Evolutionary conservation across 192 early-diverging fungal species (phyloP), one percentile per base, ranked within the genome.

Genomic region (Lobosporangium transversale): DNA sequence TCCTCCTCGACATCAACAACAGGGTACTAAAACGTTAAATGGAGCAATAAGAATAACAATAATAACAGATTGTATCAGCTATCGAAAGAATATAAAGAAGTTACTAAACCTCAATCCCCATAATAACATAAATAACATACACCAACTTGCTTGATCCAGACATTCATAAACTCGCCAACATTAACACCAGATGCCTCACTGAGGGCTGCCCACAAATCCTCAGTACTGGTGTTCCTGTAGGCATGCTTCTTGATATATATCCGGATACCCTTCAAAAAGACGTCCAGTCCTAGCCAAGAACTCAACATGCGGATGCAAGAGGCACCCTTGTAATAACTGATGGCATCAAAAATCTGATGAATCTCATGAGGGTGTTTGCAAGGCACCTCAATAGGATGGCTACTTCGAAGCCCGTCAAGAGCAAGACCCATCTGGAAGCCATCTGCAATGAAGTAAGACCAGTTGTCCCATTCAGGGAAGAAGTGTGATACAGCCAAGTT

Each of bases 401-500:
- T 92, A 29, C 90, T 92, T 49, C 93, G 90, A 35, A 97, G 84
- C 8, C 89, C 83, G 71, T 98, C 97, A 15, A 98, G 79, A 3
- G 73, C 75, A 29, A 97, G 83, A 20, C 89, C 97, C 59, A 85
- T 78, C 43, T 89, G 84, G 78, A 94, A 89, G 53, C 93, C 92
- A 48, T 89, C 88, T 29, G 82, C 86, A 30, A 96, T 86, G 78
- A 97, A 98, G 47, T 83, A 83, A 17, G 94, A 96, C 93, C 94
- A 98, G 29, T 95, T 84, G 71, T 95, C 88, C 94, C 95, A 97
- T 45, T 95, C 94, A 26, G 97, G 97, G 86, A 93, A 97, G 55
- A 96, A 80, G 57, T 95, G 79, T 80, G 94, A 94, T 14, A 92
- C 90, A 23, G 94, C 95, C 53, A 96, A 70, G 74, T 88, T 91